phyloP scores from a whole-genome alignment of 2,329 filamentous ascomycete species.

The Diplodia intermedia region DNA sequence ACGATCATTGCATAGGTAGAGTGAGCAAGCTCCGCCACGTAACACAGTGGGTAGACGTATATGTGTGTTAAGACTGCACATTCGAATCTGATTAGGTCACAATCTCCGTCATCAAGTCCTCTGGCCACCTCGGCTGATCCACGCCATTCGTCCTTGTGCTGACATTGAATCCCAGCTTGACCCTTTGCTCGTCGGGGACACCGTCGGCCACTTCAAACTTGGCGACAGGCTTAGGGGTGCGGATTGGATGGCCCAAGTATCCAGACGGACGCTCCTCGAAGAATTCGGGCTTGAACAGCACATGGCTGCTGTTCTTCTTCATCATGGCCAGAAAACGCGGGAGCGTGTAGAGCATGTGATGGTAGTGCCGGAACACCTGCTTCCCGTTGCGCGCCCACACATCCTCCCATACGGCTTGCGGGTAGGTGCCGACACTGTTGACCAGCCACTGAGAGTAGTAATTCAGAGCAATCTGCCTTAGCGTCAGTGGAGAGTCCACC shows the following conservation, averaged over 20 bases:
- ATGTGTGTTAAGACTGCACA: no score
- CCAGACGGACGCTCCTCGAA: conserved; percentile 9
- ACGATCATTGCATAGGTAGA: no score
- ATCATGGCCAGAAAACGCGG: background rate
- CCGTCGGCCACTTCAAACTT: background rate
- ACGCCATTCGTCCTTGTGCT: conserved; percentile 60
- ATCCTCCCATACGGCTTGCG: background rate
- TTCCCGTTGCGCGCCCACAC: conserved; percentile 1
- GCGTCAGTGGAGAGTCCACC: background rate
- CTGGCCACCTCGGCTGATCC: conserved; percentile 58
- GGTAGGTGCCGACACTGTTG: conserved; percentile 9
- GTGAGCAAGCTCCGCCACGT: no score
- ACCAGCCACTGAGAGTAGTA: conserved; percentile 15
- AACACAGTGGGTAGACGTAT: no score
- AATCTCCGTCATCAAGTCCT: conserved; percentile 52
- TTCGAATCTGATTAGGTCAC: conserved; percentile 37
- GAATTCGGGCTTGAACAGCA: conserved; percentile 7
- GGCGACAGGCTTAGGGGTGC: background rate
- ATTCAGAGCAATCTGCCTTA: background rate
- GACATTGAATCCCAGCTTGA: conserved; percentile 56
- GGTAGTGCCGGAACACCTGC: conserved; percentile 11
- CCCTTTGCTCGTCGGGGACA: conserved; percentile 41
- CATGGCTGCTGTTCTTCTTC: background rate
- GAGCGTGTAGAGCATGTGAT: conserved; percentile 8
- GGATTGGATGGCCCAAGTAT: conserved; percentile 1